Evolutionary conservation across 192 early-diverging fungal genomes (phyloP), one percentile per base, ranked within the genome.

Genomic region (Backusella parvicylindrica): DNA sequence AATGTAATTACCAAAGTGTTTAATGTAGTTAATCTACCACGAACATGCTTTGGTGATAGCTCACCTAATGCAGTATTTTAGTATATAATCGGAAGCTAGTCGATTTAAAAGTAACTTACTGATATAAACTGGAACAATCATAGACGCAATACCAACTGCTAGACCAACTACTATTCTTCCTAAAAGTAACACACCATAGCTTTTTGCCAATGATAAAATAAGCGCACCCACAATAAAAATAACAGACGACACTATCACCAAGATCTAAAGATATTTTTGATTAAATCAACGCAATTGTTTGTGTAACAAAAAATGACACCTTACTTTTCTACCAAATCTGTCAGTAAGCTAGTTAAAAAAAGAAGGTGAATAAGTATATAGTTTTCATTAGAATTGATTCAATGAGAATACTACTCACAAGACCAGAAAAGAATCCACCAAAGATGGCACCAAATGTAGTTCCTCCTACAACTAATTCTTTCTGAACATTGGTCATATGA

Each of bases 381-480:
- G 16, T 26, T 12, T 26, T 65, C 2, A 32, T n/a, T 40, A 43
- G 43, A 13, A 28, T 41, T 3, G 12, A 0, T 31, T 21, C 28
- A 11, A 41, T 75, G 16, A 30, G 6, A 15, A 26, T 65, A 15
- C 7, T 37, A 7, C 18, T 40, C 68, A 72, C 75, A 43, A 75
- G 60, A 53, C 86, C 84, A 47, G 84, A 81, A 70, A 82, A 76
- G 8, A 87, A 76, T 15, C 84, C 83, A n/a, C 86, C 84, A 38
- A 85, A 74, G 70, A 87, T 84, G 18, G 86, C 86, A 38, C 86
- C 86, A 13, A 87, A 69, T 32, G 86, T 87, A 15, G 86, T 87
- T 75, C 82, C 87, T 60, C 87, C 85, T 53, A 88, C 87, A 16
- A 88, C 66, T 56, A 88, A 79, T 79, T 86, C 87, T 71, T 86